Evolutionary conservation across 768 basidiomycete genomes (phyloP), one percentile per base, ranked within the genome.

Genomic region (Pulveroboletus sp.): DNA sequence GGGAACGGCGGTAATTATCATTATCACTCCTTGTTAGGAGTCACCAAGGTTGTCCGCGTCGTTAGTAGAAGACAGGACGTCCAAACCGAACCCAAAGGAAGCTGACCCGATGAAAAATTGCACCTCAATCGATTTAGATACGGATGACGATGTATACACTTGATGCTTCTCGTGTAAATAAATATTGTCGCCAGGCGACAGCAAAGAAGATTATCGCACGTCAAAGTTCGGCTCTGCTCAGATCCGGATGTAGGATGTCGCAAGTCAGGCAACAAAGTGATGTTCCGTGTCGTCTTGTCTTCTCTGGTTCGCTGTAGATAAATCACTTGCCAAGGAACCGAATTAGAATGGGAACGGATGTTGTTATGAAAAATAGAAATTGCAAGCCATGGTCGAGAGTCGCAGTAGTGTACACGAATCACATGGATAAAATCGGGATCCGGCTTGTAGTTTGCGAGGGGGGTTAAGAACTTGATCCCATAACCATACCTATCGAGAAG

Each of bases 321-420:
- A 48, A 43, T 6, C 13, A 40, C 47, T 43, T 60, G 49, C 49
- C 49, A 56, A 40, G 34, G 48, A 37, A 47, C 36, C n/a, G 40
- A 27, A 24, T 13, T 29, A 21, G 2, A 40, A 38, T 44, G n/a
- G 41, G 43, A 52, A 52, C 50, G 45, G 48, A 56, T 50, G 59
- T n/a, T 8, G 11, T 33, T 24, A 35, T 10, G 34, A 6, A 45
- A 17, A 43, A 37, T 36, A 39, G 33, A 17, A 20, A 47, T 36
- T 31, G 27, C 23, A 10, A 32, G n/a, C 11, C 31, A 42, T 36
- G 39, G 29, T 35, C 35, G n/a, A 31, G 40, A 35, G 37, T 35
- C 35, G 17, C 29, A 25, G 21, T 13, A 20, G 33, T 11, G 12
- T 6, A 19, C 17, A 23, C 24, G 45, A 23, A 16, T 32, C 39